phyloP scores from a whole-genome alignment of 2,329 filamentous ascomycete species.

The Mycosphaerelloides madeirae region DNA sequence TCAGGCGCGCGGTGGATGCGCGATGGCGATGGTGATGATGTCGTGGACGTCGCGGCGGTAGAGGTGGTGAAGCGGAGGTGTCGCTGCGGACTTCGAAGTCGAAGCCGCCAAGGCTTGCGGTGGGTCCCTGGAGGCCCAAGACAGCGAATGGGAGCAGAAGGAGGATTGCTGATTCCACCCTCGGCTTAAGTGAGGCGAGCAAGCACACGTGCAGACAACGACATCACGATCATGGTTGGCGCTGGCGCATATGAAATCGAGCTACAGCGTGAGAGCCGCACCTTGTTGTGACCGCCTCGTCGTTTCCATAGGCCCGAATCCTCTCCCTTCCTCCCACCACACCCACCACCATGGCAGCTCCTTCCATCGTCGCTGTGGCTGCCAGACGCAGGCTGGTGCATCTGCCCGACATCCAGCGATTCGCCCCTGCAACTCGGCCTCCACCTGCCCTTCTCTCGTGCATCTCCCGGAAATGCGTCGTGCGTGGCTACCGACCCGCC shows the following conservation, averaged over 20 bases:
- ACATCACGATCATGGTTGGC: too few species aligned
- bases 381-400: slow-evolving; percentile 17
- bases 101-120: too few species aligned
- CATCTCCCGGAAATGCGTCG: slow-evolving; percentile 15
- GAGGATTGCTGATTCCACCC: too few species aligned
- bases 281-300: too few species aligned
- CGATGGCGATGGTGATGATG: slow-evolving; percentile 54
- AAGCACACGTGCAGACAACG: too few species aligned
- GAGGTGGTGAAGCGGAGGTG: not conserved
- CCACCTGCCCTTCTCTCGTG: not conserved
- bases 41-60: not conserved
- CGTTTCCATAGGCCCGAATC: too few species aligned
- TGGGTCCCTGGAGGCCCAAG: too few species aligned
- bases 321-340: too few species aligned
- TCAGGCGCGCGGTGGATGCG: slow-evolving; percentile 1
- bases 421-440: slow-evolving; percentile 5
- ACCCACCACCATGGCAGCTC: slow-evolving; percentile 16
- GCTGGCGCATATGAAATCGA: too few species aligned
- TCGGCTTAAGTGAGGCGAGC: too few species aligned
- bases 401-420: slow-evolving; percentile 10
- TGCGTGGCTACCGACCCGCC: slow-evolving; percentile 29
- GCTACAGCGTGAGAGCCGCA: too few species aligned
- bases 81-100: not conserved
- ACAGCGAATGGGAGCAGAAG: too few species aligned
- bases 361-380: slow-evolving; percentile 18